Conservation (phyloP, 139 green algal species). For the Chlamydomonas asymmetrica region DNA sequence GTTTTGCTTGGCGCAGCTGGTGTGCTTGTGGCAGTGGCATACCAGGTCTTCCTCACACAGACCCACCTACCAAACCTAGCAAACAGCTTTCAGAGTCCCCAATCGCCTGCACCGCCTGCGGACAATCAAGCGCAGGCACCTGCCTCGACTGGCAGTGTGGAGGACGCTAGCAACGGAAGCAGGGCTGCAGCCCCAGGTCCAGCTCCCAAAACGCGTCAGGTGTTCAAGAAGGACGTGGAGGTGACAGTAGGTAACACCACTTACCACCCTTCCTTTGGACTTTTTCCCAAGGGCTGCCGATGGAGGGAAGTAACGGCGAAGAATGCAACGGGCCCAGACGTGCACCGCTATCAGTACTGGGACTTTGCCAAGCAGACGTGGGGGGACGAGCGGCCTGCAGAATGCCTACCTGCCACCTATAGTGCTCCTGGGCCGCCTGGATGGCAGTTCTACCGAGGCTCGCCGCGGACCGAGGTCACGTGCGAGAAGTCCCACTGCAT, state of each 20-base stretch:
- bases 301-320: conserved; percentile 58
- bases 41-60: not conserved
- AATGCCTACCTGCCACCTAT: conserved; percentile 49
- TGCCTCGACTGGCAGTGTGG: not conserved
- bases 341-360: conserved; percentile 80
- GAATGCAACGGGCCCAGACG: conserved; percentile 1
- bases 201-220: not conserved
- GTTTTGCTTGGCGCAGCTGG: no score
- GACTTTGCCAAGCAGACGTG: conserved; percentile 42
- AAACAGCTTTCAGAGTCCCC: not conserved
- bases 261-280: conserved; percentile 55
- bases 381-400: conserved; percentile 44
- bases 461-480: conserved; percentile 59
- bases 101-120: not conserved
- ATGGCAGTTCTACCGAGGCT: conserved; percentile 51
- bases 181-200: not conserved
- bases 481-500: conserved; percentile 40
- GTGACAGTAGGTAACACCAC: conserved; percentile 22
- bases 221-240: conserved; percentile 1
- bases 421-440: conserved; percentile 9
- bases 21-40: no score
- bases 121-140: not conserved
- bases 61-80: not conserved
- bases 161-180: not conserved
- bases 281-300: conserved; percentile 71